Evolutionary conservation across 495 filamentous ascomycete species (phyloP), one percentile per base, ranked within the genome.

Genomic region (Aspergillus haitiensis): DNA sequence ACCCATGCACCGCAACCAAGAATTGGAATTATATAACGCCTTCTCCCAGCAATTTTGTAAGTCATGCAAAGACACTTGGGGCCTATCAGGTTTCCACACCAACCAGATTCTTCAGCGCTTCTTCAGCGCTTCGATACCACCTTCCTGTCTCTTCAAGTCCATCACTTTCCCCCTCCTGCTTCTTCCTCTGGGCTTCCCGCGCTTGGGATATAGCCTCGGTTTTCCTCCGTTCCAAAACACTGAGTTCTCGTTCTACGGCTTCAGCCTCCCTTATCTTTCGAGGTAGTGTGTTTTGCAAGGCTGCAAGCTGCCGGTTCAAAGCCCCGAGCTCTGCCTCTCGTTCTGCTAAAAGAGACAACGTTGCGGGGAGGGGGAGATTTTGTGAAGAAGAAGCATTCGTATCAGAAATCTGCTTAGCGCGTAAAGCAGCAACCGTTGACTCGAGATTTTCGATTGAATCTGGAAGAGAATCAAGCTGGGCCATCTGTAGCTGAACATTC

Each of bases 141-240:
- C 90, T 76, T 13, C 90, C 92, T 71, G 84, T 83, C 72, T 91
- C 87, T 67, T 95, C 91, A 21, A 95, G 70, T 55, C 93, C 90
- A 70, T 94, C 90, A 53, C 84, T 87, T 33, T 87, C 82, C 0
- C 86, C 85, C 36, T 86, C 80, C 66, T 90, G 88, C 71, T 88
- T 91, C 72, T 89, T 87, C 64, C 88, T 80, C 66, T 84, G 82
- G 5, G 92, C 93, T 69, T 98, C 93, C 57, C 79, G 83, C 15
- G 92, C 93, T 49, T 89, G 86, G 45, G 80, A 73, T 54, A 84
- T 81, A 49, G 83, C 84, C 37, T 85, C 86, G 44, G 81, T 75
- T 73, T 86, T 89, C 71, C 87, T 85, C 58, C 78, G 77, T 73
- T 96, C 90, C 59, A 96, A 72, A 18, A 83, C 84, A 50, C 77